Evolutionary conservation across 345 rosid genomes (phyloP), one percentile per base, ranked within the genome.

Genomic region (Salix purpurea): DNA sequence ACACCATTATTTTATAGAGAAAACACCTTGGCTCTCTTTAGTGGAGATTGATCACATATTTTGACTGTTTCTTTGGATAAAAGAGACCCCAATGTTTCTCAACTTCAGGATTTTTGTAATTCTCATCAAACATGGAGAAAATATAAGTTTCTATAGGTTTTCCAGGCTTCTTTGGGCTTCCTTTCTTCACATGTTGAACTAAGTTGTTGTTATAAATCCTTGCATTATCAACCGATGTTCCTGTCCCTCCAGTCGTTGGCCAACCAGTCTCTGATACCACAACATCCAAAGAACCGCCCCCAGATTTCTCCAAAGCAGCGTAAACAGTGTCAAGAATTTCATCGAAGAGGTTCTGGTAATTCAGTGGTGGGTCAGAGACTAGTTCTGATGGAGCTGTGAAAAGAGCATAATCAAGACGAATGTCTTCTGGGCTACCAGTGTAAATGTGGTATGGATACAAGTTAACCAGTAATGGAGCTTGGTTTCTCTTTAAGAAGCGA

Each of bases 231-330:
- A 76, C 19, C 23, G 60, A 77, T 0, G 94, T 74, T 6, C 76
- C 89, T 2, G 11, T 6, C 23, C 85, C 94, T 68, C 91, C 94
- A 0, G 74, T 81, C 0, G 91, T 76, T 0, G 96, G 92, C 93
- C 96, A 91, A 19, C 96, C 92, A 12, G 80, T 86, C 79, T 91
- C 93, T 0, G 93, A 84, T 18, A 90, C 85, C 7, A 91, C 96
- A 0, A 91, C 81, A 30, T 77, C 76, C 26, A 91, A 36, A 6
- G 90, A 85, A 23, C 86, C 85, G 0, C 90, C 91, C 3, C 83
- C 70, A 5, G 86, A 9, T 77, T 84, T 91, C 87, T 90, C 93
- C 46, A 91, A 65, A 0, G 96, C 88, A 0, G 88, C 74, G 21
- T 88, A 86, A 32, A 82, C 77, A 12, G 92, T 65, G 77, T 91